A percentile compares a stretch with the other conserved stretches of the same genome.
These are phyloP conservation scores for Seminavis robusta DNA, from an alignment of 108 stramenopile genomes.

Conservation along the genomic window DNA sequence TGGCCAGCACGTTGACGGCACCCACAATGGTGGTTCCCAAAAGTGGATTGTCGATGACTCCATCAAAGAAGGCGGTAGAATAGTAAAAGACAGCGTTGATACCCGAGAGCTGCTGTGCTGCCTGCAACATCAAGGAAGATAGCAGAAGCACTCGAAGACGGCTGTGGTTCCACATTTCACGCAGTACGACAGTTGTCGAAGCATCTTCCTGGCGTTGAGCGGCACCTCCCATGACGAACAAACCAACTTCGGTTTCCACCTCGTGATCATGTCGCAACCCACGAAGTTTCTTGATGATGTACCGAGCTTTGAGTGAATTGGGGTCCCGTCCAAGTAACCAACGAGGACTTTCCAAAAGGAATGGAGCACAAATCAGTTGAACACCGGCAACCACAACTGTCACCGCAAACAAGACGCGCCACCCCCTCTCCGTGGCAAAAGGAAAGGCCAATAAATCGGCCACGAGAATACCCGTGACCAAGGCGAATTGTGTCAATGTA, in stretches of 20 bases:
- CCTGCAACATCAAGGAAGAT: conserved; percentile 73
- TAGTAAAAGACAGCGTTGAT: conserved; percentile 99
- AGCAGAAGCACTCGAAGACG: conserved; percentile 72
- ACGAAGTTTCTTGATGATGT: conserved; percentile 89
- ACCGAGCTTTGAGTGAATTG: conserved; percentile 75
- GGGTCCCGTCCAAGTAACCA: conserved; percentile 79
- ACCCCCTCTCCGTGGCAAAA: conserved; percentile 60
- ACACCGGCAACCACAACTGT: conserved; percentile 67
- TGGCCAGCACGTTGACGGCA: conserved; percentile 92
- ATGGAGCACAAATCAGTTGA: conserved; percentile 77
- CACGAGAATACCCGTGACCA: conserved; percentile 91
- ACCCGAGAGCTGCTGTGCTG: conserved; percentile 94
- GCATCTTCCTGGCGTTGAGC: conserved; percentile 50
- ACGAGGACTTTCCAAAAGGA: conserved; percentile 89
- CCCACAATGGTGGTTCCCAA: conserved; percentile 90
- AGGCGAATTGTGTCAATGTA: conserved; percentile 94
- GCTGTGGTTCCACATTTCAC: conserved; percentile 73
- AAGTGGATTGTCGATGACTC: conserved; percentile 81
- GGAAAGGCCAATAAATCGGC: conserved; percentile 80
- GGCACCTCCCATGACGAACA: conserved; percentile 72
- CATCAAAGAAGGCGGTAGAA: conserved; percentile 95
- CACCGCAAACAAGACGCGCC: conserved; percentile 84
- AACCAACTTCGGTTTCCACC: conserved; percentile 89
- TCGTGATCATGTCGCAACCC: conserved; percentile 91
- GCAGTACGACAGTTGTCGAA: conserved; percentile 23